A percentile compares a stretch with the other conserved stretches of the same genome.
phyloP scores from a whole-genome alignment of 2,329 filamentous ascomycete genomes.

The Mycosphaerella arachidis region DNA sequence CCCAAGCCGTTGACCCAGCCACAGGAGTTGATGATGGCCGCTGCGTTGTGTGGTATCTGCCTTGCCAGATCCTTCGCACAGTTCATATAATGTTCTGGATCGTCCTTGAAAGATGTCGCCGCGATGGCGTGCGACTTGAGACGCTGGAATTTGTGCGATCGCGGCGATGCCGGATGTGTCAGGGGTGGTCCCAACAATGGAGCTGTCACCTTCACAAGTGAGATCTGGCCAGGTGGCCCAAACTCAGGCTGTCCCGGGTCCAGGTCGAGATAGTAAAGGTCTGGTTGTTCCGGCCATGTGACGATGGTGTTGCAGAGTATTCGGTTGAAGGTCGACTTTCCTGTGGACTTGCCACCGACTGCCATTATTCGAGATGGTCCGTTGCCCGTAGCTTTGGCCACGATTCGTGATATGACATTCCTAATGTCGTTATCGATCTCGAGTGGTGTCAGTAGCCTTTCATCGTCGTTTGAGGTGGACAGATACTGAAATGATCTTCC shows the following conservation, averaged over 20 bases:
- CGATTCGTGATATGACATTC: conserved; percentile 41
- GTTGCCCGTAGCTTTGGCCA: conserved; percentile 27
- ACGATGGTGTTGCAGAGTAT: conserved; percentile 63
- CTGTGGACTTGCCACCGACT: conserved; percentile 66
- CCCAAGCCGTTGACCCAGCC: conserved; percentile 71
- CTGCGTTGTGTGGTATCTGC: conserved; percentile 48
- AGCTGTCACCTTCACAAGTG: conserved; percentile 57
- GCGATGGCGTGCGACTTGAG: conserved; percentile 64
- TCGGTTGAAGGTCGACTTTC: conserved; percentile 70
- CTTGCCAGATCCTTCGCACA: conserved; percentile 61
- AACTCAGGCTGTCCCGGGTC: conserved; percentile 77
- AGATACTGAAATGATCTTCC: conserved; percentile 29
- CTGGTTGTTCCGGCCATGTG: conserved; percentile 38
- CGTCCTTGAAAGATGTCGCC: conserved; percentile 59
- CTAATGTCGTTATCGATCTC: conserved; percentile 27
- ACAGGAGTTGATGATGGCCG: conserved; percentile 68
- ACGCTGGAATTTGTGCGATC: conserved; percentile 33
- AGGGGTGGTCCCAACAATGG: conserved; percentile 66
- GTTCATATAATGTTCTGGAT: conserved; percentile 62
- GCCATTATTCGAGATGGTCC: conserved; percentile 48
- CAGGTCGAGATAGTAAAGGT: conserved; percentile 61
- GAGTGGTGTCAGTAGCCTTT: conserved; percentile 15
- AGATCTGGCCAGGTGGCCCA: conserved; percentile 63
- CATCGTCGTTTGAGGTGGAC: conserved; percentile 25
- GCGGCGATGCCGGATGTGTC: conserved; percentile 49